Evolutionary conservation across 2,329 filamentous ascomycete species (phyloP), one percentile per base, ranked within the genome.

Genomic region (Fusarium hostae): DNA sequence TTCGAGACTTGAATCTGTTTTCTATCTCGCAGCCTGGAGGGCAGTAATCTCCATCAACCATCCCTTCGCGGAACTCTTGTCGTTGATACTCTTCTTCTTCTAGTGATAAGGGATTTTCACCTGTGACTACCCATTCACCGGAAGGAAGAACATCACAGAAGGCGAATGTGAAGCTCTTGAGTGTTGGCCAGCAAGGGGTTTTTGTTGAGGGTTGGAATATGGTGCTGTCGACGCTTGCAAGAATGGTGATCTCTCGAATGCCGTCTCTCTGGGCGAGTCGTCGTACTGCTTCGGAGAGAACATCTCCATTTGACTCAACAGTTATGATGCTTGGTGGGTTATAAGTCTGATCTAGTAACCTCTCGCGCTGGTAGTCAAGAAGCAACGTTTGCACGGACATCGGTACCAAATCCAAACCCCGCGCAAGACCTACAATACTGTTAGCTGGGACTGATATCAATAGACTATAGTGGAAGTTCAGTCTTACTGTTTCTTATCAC

Each of bases 261-360:
- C 26, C n/a, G n/a, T 9, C 3, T 22, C 28, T 48, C n/a, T 18
- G 45, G 28, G 45, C 16, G 22, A 48, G 28, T 32, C 7, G 7
- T 3, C 16, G 10, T 22, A 32, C 15, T 2, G 45, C 28, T 22
- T 32, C 10, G 2, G 15, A 32, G n/a, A 48, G 15, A 16, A 2
- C 5, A 12, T 48, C n/a, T 1, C 0, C 10, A 3, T 9, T 18
- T 22, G 10, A 48, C 5, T 18, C 28, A 18, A 10, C 2, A 3
- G 26, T 3, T 5, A 32, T 5, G 8, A 24, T 16, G 10, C 28
- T 18, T 13, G n/a, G n/a, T 18, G 15, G 15, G 2, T 22, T 9
- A 34, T 7, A 34, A 12, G 45, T 32, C 11, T 34, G 28, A 5
- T 10, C 28, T 18, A 5, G 3, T 9, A 50, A 9, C n/a, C 15